These are phyloP conservation scores for Rhizopogon vinicolor DNA, from an alignment of 768 basidiomycete genomes.

Conservation along the genomic window DNA sequence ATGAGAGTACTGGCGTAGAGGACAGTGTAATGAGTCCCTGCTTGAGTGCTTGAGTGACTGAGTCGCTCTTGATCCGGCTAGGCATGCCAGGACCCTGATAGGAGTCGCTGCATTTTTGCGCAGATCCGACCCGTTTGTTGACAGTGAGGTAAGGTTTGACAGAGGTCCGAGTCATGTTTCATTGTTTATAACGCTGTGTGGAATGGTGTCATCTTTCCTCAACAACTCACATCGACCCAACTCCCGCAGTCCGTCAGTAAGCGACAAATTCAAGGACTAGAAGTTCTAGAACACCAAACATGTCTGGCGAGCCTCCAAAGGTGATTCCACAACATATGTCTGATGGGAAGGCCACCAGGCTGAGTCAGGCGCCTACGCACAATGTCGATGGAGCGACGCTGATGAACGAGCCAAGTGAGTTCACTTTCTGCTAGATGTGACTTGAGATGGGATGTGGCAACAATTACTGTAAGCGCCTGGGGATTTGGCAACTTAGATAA, in stretches of 20 bases:
- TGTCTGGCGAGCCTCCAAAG: neutral
- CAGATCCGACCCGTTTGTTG: neutral
- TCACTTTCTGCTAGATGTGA: neutral
- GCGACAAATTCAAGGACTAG: neutral
- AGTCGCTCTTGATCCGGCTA: no score
- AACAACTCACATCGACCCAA: neutral
- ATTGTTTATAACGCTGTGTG: neutral
- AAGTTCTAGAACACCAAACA: neutral
- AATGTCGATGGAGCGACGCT: slow-evolving; percentile 1
- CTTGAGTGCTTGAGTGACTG: no score
- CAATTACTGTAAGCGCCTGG: neutral
- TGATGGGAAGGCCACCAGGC: neutral
- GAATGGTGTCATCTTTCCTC: neutral
- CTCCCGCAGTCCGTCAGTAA: neutral
- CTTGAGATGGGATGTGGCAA: neutral
- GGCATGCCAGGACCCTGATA: no score
- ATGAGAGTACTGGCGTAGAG: no score
- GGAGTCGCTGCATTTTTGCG: no score
- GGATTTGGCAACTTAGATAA: neutral
- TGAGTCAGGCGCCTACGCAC: slow-evolving; percentile 1
- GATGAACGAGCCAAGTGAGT: neutral
- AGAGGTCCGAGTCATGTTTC: neutral
- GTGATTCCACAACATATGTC: neutral
- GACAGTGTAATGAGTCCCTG: no score
- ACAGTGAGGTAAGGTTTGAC: no score